Base-by-base conservation (phyloP, 169 alveolate species). In the Plasmodium reichenowi region DNA sequence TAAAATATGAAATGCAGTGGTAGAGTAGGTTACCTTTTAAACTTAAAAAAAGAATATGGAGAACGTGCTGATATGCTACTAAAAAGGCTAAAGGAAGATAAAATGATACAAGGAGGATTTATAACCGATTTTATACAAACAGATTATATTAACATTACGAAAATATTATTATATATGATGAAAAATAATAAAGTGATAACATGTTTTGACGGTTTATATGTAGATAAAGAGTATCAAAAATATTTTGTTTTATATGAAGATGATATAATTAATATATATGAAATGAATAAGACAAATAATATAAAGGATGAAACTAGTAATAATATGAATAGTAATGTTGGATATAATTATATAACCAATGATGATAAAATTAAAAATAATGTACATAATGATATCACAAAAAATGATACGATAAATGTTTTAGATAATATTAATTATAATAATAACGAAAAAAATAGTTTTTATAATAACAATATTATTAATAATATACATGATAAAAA, bases 31-130 rank as follows among this genome's bases (percentile, higher is more conserved):
- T 78, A 78, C 20, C 52, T 64, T 58, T 67, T 78, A n/a, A 78
- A 78, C 47, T 48, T 78, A 20, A 78, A 78, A 52, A 78, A 54
- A 71, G 89, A 78, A 70, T 78, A 78, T 66, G 89, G 89, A 52
- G 89, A 78, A 20, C 66, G 89, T 4, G 89, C 89, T 43, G 45
- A 70, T 9, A 54, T 20, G 26, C 24, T 78, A 45, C 54, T 78
- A 17, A 78, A 71, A 47, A 43, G 45, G 9, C 20, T 78, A 50
- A 64, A 78, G 26, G 80, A 78, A 22, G 88, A 48, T 20, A 78
- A 78, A 45, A 29, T 54, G 1, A 50, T 22, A 9, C 89, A 78
- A 66, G 89, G 80, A 0, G 89, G 80, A 29, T 78, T 78, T 59
- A 60, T 78, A 66, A 78, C 76, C 8, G 72, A 64, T 66, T 78